Percentiles rank a stretch among this genome's conserved stretches.
Conservation (phyloP, 148 eudicot genomes). For the Silene conica region DNA sequence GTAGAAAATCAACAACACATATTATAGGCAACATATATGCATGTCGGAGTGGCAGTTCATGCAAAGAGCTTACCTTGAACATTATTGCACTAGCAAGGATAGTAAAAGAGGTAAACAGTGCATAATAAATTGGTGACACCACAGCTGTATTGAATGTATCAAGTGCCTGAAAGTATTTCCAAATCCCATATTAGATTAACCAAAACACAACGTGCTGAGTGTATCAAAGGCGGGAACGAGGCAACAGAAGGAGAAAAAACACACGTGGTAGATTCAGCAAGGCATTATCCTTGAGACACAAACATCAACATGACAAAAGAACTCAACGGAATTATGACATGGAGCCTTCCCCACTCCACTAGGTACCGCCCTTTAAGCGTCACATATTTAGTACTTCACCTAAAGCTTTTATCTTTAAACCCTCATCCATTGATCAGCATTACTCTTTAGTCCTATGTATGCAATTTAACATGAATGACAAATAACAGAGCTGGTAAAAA, state of each 20-base stretch:
- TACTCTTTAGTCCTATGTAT: too few relatives aligned
- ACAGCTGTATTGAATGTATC: conserved; percentile 46
- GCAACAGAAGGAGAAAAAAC: neutral
- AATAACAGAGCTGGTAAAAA: too few relatives aligned
- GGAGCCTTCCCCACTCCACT: neutral
- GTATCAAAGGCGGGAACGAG: neutral
- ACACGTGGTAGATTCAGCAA: neutral
- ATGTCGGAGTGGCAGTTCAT: neutral
- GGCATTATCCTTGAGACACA: conserved; percentile 6
- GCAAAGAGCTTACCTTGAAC: conserved; percentile 36
- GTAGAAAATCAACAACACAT: neutral
- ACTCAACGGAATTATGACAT: neutral
- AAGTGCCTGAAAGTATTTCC: conserved; percentile 31
- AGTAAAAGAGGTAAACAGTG: conserved; percentile 43
- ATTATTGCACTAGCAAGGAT: conserved; percentile 52
- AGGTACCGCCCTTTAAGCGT: neutral
- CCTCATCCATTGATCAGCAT: neutral
- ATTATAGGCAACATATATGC: neutral
- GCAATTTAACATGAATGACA: too few relatives aligned
- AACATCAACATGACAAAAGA: neutral
- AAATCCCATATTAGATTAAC: conserved; percentile 5
- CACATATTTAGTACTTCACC: neutral
- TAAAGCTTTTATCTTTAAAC: neutral
- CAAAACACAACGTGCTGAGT: neutral
- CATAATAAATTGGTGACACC: conserved; percentile 49